These are phyloP conservation scores for Purpureocillium lavendulum DNA, from an alignment of 2,329 filamentous ascomycete species.

Conservation along the genomic window DNA sequence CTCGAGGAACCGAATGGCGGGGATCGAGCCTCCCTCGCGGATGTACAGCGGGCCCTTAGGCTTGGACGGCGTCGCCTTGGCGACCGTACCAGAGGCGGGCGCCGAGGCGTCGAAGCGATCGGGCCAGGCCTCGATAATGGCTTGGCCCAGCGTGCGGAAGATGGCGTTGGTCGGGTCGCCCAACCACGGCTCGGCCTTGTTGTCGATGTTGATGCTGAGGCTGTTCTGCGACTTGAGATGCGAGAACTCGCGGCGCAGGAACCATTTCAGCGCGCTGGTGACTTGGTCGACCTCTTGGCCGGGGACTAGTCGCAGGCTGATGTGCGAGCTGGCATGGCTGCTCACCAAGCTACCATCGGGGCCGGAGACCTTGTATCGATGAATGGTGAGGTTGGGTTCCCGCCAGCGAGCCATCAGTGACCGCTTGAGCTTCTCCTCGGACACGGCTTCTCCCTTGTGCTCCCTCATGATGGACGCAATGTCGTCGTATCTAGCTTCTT, in stretches of 20 bases:
- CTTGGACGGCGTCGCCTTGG: slow-evolving; percentile 10
- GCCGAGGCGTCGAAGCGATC: slow-evolving; percentile 31
- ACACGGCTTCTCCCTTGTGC: slow-evolving; percentile 53
- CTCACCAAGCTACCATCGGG: slow-evolving; percentile 90
- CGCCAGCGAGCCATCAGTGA: slow-evolving; percentile 92
- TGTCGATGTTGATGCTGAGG: slow-evolving; percentile 76
- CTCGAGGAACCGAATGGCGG: slow-evolving; percentile 86
- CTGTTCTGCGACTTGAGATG: slow-evolving; percentile 72
- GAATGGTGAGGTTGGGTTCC: slow-evolving; percentile 88
- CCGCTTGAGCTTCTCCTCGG: slow-evolving; percentile 64
- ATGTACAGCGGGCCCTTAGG: slow-evolving; percentile 76
- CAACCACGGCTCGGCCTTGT: slow-evolving; percentile 92
- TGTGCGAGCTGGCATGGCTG: slow-evolving; percentile 75
- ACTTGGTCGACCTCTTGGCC: slow-evolving; percentile 84
- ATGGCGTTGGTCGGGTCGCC: slow-evolving; percentile 87
- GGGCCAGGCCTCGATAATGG: slow-evolving; percentile 79
- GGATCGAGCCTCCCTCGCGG: slow-evolving; percentile 89
- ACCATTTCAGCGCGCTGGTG: slow-evolving; percentile 56
- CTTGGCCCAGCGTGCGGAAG: slow-evolving; percentile 79
- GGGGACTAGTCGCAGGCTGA: slow-evolving; percentile 87
- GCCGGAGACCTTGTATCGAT: slow-evolving; percentile 86
- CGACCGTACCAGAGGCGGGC: neutral
- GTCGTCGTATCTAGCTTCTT: slow-evolving; percentile 74
- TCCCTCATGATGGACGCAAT: slow-evolving; percentile 71
- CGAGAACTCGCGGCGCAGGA: slow-evolving; percentile 63